Evolutionary conservation across 805 yeast genomes (phyloP).

Genomic region (Starmerella lactis-condensi): DNA sequence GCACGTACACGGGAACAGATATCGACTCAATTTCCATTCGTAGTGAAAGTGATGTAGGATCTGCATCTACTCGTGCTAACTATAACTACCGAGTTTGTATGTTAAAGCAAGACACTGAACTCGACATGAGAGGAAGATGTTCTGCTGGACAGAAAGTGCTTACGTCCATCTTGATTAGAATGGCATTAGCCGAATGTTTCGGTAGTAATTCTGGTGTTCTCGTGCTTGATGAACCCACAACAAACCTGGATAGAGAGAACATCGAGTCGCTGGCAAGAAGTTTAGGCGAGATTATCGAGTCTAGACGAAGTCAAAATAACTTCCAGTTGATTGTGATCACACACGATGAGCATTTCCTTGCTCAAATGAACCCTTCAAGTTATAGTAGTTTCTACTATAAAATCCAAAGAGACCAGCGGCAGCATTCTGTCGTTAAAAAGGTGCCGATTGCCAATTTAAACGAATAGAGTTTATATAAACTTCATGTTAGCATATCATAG

Average conservation of each 20-base stretch:
- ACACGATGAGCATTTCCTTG: conserved; percentile 81
- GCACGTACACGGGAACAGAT: conserved; percentile 87
- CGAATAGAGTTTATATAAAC: too few relatives aligned
- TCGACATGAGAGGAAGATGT: conserved; percentile 96
- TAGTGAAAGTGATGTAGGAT: conserved; percentile 44
- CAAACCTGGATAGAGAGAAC: conserved; percentile 79
- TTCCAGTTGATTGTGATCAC: conserved; percentile 92
- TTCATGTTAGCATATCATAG: too few relatives aligned
- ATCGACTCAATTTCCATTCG: conserved; percentile 75
- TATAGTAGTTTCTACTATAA: conserved; percentile 78
- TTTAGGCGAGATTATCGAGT: conserved; percentile 51
- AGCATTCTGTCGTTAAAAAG: conserved; percentile 57
- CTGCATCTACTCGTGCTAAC: conserved; percentile 30
- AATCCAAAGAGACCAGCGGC: conserved; percentile 61
- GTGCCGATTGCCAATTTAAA: conserved; percentile 17
- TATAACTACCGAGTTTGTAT: conserved; percentile 88
- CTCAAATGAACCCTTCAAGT: conserved; percentile 64
- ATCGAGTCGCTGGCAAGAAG: conserved; percentile 74
- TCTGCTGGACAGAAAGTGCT: conserved; percentile 95
- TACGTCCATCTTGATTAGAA: conserved; percentile 75
- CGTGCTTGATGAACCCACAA: conserved; percentile 94
- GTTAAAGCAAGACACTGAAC: conserved; percentile 77
- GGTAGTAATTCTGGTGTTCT: conserved; percentile 90
- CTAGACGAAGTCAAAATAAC: conserved; percentile 60
- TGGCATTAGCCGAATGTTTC: conserved; percentile 88